phyloP scores from a whole-genome alignment of 805 yeast species.

The Groenewaldozyma tartarivorans region DNA sequence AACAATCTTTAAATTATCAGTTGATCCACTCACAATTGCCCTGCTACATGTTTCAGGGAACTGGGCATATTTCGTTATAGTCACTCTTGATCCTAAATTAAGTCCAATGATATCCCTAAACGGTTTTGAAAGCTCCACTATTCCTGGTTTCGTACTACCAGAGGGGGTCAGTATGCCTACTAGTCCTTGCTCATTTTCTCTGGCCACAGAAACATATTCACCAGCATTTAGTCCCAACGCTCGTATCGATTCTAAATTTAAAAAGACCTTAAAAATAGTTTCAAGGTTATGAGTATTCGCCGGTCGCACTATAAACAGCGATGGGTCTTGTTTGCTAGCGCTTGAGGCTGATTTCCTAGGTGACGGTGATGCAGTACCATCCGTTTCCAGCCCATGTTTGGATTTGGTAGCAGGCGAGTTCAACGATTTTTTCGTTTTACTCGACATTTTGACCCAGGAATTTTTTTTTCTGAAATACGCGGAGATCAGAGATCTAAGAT shows the following conservation, averaged over 20 bases:
- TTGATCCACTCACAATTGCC: background rate
- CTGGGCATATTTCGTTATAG: conserved; percentile 39
- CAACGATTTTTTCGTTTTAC: no score
- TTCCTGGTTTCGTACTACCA: conserved; percentile 15
- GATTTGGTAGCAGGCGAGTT: no score
- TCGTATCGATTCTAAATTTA: conserved; percentile 19
- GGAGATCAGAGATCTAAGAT: no score
- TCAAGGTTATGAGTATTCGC: background rate
- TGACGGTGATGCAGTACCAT: background rate
- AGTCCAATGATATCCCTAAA: conserved; percentile 35
- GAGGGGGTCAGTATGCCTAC: conserved; percentile 22
- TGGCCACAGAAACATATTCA: conserved; percentile 14
- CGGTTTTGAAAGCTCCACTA: conserved; percentile 19
- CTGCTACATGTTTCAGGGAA: conserved; percentile 30
- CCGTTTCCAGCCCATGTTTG: no score
- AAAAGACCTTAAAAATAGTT: conserved; percentile 3
- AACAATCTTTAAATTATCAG: background rate
- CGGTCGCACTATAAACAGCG: background rate
- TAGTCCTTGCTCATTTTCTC: conserved; percentile 11
- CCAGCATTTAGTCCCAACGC: conserved; percentile 23
- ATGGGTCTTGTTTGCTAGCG: no score
- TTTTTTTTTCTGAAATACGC: no score
- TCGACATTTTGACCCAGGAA: no score
- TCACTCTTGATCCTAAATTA: conserved; percentile 42
- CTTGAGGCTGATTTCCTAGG: background rate